Evolutionary conservation across 108 stramenopile species (phyloP).

Genomic region (Fistulifera solaris): DNA sequence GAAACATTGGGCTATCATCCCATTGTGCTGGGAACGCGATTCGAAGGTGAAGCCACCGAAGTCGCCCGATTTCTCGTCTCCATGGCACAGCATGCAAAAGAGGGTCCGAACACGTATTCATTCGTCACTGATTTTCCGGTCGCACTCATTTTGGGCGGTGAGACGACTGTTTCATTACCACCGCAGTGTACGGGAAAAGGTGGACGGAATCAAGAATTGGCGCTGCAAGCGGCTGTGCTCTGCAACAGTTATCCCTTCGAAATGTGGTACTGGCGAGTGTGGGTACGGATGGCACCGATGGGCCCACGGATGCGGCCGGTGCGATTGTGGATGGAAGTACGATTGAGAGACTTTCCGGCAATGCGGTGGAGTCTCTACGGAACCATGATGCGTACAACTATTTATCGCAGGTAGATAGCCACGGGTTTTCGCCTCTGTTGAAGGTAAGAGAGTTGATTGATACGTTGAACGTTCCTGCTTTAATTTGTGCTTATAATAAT

Average conservation of each 20-base stretch:
- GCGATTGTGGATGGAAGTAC: slow-evolving; percentile 72
- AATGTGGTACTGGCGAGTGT: slow-evolving; percentile 65
- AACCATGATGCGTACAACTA: slow-evolving; percentile 65
- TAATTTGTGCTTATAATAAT: too few relatives aligned
- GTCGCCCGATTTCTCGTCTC: slow-evolving; percentile 53
- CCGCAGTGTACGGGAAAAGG: slow-evolving; percentile 51
- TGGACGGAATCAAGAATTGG: slow-evolving; percentile 86
- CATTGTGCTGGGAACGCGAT: slow-evolving; percentile 58
- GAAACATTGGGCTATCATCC: slow-evolving; percentile 61
- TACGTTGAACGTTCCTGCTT: too few relatives aligned
- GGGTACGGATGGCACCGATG: slow-evolving; percentile 86
- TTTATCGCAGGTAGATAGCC: slow-evolving; percentile 17
- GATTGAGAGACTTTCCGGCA: slow-evolving; percentile 18
- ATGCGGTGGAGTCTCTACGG: slow-evolving; percentile 43
- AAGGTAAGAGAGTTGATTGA: slow-evolving; percentile 1
- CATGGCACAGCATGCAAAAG: slow-evolving; percentile 50
- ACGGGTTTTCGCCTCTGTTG: slow-evolving; percentile 10
- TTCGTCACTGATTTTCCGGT: neutral
- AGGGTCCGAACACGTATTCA: neutral
- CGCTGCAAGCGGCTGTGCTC: slow-evolving; percentile 51
- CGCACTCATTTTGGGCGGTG: slow-evolving; percentile 78
- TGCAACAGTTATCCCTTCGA: slow-evolving; percentile 15
- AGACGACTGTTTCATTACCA: slow-evolving; percentile 76
- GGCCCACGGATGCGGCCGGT: slow-evolving; percentile 86
- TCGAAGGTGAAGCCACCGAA: slow-evolving; percentile 70